phyloP scores from a whole-genome alignment of 176 grass and related monocot genomes.

The Poa annua region DNA sequence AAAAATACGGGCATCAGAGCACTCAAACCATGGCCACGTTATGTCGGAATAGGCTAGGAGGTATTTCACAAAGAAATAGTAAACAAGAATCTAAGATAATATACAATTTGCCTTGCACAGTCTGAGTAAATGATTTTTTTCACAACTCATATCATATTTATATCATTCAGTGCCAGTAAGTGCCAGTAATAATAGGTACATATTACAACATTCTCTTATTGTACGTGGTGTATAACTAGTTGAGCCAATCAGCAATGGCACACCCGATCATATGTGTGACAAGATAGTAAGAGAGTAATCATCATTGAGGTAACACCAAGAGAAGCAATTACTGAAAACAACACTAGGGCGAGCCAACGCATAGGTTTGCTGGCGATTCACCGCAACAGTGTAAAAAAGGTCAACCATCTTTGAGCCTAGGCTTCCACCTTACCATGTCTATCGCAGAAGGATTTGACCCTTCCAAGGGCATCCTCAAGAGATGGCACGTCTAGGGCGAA shows the following conservation, averaged over 20 bases:
- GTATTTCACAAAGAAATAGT: too few species aligned
- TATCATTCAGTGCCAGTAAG: background rate
- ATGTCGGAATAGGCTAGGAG: too few species aligned
- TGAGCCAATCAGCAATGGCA: background rate
- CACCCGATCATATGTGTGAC: background rate
- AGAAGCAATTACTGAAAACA: slow-evolving; percentile 17
- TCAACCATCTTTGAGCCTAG: slow-evolving; percentile 3
- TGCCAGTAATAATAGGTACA: background rate
- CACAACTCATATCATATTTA: background rate
- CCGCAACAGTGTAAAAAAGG: background rate
- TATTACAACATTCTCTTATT: background rate
- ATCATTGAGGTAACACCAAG: background rate
- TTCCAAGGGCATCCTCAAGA: slow-evolving; percentile 61
- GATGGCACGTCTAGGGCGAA: slow-evolving; percentile 56
- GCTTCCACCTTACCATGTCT: slow-evolving; percentile 49
- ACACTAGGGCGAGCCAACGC: slow-evolving; percentile 7
- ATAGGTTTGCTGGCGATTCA: slow-evolving; percentile 11
- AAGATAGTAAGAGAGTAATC: background rate
- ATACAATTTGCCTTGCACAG: too few species aligned
- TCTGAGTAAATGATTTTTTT: background rate
- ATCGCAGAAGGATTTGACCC: slow-evolving; percentile 72
- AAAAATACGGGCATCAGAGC: too few species aligned
- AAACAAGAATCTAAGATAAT: too few species aligned
- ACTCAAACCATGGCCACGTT: too few species aligned
- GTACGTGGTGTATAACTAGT: background rate